These are phyloP conservation scores for Xylaria telfairii DNA, from an alignment of 495 filamentous ascomycete genomes.

Conservation along the genomic window DNA sequence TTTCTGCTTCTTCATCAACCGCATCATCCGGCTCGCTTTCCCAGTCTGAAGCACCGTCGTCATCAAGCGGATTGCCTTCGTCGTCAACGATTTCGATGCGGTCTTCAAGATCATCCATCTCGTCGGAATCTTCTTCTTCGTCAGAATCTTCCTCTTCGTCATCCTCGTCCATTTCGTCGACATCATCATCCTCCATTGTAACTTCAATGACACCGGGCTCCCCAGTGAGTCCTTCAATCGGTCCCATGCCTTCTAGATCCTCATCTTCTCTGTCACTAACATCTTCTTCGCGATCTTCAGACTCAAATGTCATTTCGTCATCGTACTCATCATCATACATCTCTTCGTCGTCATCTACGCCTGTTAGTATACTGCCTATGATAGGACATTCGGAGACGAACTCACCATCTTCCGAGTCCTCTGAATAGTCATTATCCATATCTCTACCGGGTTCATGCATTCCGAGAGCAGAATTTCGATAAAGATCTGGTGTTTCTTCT, in stretches of 20 bases:
- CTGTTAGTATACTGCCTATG: conserved; percentile 37
- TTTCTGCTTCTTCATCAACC: conserved; percentile 60
- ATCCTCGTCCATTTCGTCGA: conserved; percentile 67
- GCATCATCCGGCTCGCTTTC: conserved; percentile 66
- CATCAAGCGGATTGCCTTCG: conserved; percentile 56
- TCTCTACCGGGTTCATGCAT: conserved; percentile 83
- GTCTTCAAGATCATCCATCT: conserved; percentile 60
- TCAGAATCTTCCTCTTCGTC: conserved; percentile 64
- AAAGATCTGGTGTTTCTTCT: conserved; percentile 96
- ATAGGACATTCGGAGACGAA: neutral
- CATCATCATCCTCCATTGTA: conserved; percentile 81
- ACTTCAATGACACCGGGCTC: conserved; percentile 80
- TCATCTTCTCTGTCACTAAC: conserved; percentile 85
- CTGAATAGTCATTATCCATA: conserved; percentile 73
- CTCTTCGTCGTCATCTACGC: conserved; percentile 66
- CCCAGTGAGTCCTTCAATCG: conserved; percentile 83
- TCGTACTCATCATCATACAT: conserved; percentile 86
- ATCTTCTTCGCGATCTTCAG: conserved; percentile 81
- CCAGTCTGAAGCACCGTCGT: conserved; percentile 57
- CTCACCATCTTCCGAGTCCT: conserved; percentile 66
- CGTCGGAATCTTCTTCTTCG: conserved; percentile 55
- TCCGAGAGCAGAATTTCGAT: conserved; percentile 92
- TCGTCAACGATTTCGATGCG: conserved; percentile 65
- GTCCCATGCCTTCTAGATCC: conserved; percentile 74
- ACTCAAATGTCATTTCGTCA: conserved; percentile 89